phyloP scores from a whole-genome alignment of 106 monocot genomes.

The Platanthera zijinensis region DNA sequence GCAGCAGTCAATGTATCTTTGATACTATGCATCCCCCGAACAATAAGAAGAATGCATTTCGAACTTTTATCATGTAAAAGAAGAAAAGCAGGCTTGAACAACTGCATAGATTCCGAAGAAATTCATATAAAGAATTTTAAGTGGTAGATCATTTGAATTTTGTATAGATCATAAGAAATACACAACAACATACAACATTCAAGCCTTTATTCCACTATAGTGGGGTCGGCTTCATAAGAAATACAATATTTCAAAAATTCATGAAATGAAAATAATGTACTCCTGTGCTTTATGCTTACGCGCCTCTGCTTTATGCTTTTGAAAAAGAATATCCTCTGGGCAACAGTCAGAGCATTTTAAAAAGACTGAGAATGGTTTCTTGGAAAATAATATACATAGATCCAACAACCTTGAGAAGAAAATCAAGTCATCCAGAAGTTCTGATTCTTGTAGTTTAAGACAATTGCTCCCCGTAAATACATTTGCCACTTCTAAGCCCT shows the following conservation, averaged over 20 bases:
- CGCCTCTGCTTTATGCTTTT: constrained; percentile 50
- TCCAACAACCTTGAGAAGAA: constrained; percentile 30
- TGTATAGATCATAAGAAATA: background rate
- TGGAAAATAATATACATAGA: constrained; percentile 51
- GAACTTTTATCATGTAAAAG: constrained; percentile 48
- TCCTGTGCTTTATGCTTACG: constrained; percentile 24
- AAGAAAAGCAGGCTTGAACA: constrained; percentile 58
- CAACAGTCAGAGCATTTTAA: constrained; percentile 35
- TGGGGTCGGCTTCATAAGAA: too few species aligned
- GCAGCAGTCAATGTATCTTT: constrained; percentile 65
- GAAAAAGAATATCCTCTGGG: constrained; percentile 46
- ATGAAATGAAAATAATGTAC: background rate
- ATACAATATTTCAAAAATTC: background rate
- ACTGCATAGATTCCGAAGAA: constrained; percentile 20
- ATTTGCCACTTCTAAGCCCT: constrained; percentile 55
- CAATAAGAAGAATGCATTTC: constrained; percentile 54
- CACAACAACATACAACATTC: too few species aligned
- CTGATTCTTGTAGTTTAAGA: constrained; percentile 35
- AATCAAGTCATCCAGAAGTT: constrained; percentile 44
- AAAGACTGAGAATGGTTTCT: constrained; percentile 46
- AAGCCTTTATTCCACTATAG: too few species aligned
- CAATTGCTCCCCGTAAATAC: constrained; percentile 55
- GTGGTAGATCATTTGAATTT: background rate
- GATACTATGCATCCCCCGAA: constrained; percentile 64
- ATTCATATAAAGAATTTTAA: background rate